A percentile compares a stretch with the other conserved stretches of the same genome.
Evolutionary conservation across 1,139 yeast genomes (phyloP).

Genomic region (Hansenula sp.): DNA sequence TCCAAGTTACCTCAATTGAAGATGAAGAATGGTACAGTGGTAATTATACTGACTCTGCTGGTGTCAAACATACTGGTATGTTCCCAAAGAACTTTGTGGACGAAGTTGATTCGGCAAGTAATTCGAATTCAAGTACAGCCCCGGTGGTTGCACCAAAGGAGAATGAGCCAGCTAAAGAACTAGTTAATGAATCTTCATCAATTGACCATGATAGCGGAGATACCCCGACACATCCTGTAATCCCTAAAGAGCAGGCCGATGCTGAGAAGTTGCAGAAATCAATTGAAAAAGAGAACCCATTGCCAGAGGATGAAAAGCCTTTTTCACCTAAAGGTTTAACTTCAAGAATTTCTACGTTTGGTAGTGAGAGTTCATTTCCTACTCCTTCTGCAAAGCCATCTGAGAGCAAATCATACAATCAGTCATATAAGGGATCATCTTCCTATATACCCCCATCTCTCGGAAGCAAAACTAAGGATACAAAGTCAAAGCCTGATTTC

Average conservation of each 20-base stretch:
- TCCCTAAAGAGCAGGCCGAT: neutral
- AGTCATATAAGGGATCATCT: conserved; percentile 28
- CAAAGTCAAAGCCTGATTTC: conserved; percentile 9
- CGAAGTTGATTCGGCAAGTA: conserved; percentile 1
- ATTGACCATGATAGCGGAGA: neutral
- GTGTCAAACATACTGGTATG: conserved; percentile 54
- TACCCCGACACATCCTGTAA: neutral
- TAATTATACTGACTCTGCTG: conserved; percentile 39
- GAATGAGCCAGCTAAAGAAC: neutral
- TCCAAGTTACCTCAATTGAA: conserved; percentile 71
- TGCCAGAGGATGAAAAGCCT: no score
- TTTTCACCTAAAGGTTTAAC: conserved; percentile 5
- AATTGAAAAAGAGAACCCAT: neutral
- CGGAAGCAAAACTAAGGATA: conserved; percentile 5
- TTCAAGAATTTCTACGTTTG: conserved; percentile 13
- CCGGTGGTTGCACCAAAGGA: neutral
- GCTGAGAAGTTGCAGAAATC: neutral
- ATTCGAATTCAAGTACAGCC: neutral
- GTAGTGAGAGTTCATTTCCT: conserved; percentile 12
- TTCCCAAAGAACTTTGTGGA: conserved; percentile 85
- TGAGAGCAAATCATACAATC: conserved; percentile 9
- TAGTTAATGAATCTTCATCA: neutral
- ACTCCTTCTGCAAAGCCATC: conserved; percentile 11
- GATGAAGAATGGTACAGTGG: conserved; percentile 94
- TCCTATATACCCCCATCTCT: conserved; percentile 39